Percentiles rank a stretch among this genome's conserved stretches.
Conservation (phyloP, 2,329 filamentous ascomycete genomes). For the Monosporascus sp. region DNA sequence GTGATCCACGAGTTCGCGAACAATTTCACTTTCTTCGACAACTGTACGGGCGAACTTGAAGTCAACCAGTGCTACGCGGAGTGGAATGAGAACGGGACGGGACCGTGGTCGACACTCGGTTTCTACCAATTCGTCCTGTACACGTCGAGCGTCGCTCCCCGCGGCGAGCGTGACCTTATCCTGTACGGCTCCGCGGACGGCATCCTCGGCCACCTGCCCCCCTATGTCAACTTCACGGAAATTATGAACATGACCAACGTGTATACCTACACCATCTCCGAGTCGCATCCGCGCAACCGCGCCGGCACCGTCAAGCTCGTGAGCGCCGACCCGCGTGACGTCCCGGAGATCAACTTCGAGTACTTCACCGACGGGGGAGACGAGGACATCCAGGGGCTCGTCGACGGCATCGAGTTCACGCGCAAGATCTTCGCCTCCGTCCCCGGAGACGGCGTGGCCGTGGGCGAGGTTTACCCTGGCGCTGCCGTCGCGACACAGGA, state of each 20-base stretch:
- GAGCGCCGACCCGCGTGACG: constrained; percentile 58
- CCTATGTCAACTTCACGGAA: constrained; percentile 28
- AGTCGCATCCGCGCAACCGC: constrained; percentile 53
- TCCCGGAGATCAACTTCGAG: constrained; percentile 59
- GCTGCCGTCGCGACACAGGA: constrained; percentile 13
- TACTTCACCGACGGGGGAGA: constrained; percentile 48
- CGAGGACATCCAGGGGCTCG: constrained; percentile 47
- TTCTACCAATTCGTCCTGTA: constrained; percentile 27
- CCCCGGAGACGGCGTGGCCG: constrained; percentile 34
- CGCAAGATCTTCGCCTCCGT: constrained; percentile 40
- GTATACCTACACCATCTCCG: constrained; percentile 43
- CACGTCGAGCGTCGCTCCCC: constrained; percentile 18
- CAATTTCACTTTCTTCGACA: constrained; percentile 31
- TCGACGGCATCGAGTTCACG: constrained; percentile 50
- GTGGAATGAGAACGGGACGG: constrained; percentile 13
- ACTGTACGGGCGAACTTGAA: constrained; percentile 28
- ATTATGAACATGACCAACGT: constrained; percentile 34
- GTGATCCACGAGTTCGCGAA: constrained; percentile 37
- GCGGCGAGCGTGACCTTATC: constrained; percentile 30
- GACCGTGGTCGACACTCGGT: constrained; percentile 31
- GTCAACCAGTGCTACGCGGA: constrained; percentile 30
- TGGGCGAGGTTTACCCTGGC: constrained; percentile 19
- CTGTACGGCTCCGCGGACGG: constrained; percentile 34
- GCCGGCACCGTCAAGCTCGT: constrained; percentile 58
- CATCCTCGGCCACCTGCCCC: constrained; percentile 36